A percentile compares a stretch with the other conserved stretches of the same genome.
Conservation (phyloP, 2,329 filamentous ascomycete species). For the Teratosphaeriaceae sp. region DNA sequence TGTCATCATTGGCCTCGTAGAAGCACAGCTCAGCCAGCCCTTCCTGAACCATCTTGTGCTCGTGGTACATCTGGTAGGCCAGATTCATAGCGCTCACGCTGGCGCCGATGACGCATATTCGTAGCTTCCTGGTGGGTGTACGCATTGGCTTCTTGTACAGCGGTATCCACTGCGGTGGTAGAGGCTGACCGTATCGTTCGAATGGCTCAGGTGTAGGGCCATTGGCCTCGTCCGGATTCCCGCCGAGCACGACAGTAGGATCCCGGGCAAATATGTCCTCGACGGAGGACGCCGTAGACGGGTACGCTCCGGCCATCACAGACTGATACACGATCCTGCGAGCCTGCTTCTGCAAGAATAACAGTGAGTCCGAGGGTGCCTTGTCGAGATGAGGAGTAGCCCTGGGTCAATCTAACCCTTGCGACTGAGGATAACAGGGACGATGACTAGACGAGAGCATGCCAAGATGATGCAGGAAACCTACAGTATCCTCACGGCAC, state of each 20-base stretch:
- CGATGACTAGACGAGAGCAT: too few relatives aligned
- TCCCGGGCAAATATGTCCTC: constrained; percentile 8
- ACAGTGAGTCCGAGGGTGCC: too few relatives aligned
- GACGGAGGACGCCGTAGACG: constrained; percentile 2
- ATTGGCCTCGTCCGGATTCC: constrained; percentile 18
- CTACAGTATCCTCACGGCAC: too few relatives aligned
- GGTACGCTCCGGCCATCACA: constrained; percentile 8
- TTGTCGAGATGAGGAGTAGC: too few relatives aligned
- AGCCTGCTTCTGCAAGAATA: too few relatives aligned
- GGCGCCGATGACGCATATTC: constrained; percentile 27
- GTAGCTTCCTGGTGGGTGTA: constrained; percentile 22
- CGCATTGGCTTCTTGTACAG: constrained; percentile 27
- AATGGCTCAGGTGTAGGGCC: constrained; percentile 17
- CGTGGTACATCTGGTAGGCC: constrained; percentile 36
- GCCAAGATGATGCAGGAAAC: too few relatives aligned
- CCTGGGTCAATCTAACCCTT: too few relatives aligned
- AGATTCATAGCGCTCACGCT: constrained; percentile 33
- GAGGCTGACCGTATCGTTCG: constrained; percentile 21
- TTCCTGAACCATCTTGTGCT: constrained; percentile 22
- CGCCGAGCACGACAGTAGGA: constrained; percentile 11
- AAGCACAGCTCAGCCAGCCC: constrained; percentile 33
- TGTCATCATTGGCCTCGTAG: constrained; percentile 35
- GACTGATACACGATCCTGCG: too few relatives aligned
- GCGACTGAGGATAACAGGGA: too few relatives aligned
- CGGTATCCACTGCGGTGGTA: constrained; percentile 26